phyloP scores from a whole-genome alignment of 2,329 filamentous ascomycete genomes.

The Xylariomycetidae sp. region DNA sequence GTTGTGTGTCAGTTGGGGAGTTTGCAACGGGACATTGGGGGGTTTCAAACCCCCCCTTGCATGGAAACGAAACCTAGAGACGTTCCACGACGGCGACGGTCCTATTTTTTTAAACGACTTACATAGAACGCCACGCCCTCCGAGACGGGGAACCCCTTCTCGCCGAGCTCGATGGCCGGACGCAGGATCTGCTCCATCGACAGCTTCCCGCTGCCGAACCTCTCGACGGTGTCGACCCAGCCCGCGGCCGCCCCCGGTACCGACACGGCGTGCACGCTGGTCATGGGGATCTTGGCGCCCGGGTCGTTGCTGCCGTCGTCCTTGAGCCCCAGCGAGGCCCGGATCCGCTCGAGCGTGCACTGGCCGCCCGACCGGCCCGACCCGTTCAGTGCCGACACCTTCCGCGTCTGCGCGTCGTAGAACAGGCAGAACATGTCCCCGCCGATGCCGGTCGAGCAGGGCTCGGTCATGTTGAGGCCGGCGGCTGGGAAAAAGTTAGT shows the following conservation, averaged over 20 bases:
- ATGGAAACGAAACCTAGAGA: too few species aligned
- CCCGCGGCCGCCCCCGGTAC: conserved; percentile 88
- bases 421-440: conserved; percentile 96
- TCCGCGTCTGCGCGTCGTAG: conserved; percentile 78
- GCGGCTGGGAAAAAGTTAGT: conserved; percentile 55
- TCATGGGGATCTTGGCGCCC: conserved; percentile 67
- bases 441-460: conserved; percentile 87
- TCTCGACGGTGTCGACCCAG: conserved; percentile 85
- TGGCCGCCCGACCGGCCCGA: conserved; percentile 77
- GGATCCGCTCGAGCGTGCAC: conserved; percentile 64
- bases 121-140: conserved; percentile 69
- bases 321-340: conserved; percentile 62
- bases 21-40: too few species aligned
- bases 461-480: conserved; percentile 89
- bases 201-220: conserved; percentile 84
- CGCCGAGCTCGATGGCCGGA: conserved; percentile 80
- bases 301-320: conserved; percentile 47
- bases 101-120: too few species aligned
- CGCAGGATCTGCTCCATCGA: conserved; percentile 70
- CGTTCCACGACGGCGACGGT: too few species aligned
- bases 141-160: conserved; percentile 85
- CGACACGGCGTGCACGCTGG: conserved; percentile 75
- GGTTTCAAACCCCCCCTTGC: too few species aligned
- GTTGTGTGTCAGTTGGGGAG: too few species aligned
- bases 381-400: conserved; percentile 83